Conservation (phyloP, 768 basidiomycete species). For the Podaxis sp. region DNA sequence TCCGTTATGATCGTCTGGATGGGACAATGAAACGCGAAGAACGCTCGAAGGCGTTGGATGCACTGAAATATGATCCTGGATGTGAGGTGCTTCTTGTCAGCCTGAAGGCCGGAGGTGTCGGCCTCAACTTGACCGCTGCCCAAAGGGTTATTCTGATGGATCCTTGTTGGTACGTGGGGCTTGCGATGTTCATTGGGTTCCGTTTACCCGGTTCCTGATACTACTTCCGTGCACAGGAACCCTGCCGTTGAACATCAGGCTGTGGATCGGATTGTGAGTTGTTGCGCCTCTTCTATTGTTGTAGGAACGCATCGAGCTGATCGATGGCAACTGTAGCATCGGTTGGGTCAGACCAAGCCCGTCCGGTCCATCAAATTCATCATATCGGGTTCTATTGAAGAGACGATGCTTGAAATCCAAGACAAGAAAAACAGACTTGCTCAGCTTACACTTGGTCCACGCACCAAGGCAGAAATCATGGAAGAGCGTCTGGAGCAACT, state of each 20-base stretch:
- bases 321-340: slow-evolving; percentile 55
- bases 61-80: slow-evolving; percentile 81
- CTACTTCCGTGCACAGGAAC: slow-evolving; percentile 52
- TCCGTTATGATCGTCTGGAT: slow-evolving; percentile 89
- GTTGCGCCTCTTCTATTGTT: not conserved
- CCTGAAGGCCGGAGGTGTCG: slow-evolving; percentile 95
- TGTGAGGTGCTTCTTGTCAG: slow-evolving; percentile 96
- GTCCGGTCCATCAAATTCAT: slow-evolving; percentile 92
- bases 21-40: slow-evolving; percentile 98
- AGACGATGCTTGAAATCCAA: slow-evolving; percentile 88
- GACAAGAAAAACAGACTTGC: slow-evolving; percentile 92
- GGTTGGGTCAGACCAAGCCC: slow-evolving; percentile 88
- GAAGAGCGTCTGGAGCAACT: slow-evolving; percentile 88
- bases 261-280: slow-evolving; percentile 92
- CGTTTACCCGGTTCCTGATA: slow-evolving; percentile 5
- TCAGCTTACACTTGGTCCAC: slow-evolving; percentile 88
- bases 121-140: slow-evolving; percentile 92
- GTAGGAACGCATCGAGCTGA: not conserved
- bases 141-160: slow-evolving; percentile 95
- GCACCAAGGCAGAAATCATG: slow-evolving; percentile 83
- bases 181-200: not conserved
- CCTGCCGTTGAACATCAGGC: slow-evolving; percentile 98
- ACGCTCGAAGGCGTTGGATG: slow-evolving; percentile 87
- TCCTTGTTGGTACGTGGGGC: slow-evolving; percentile 75
- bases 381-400: slow-evolving; percentile 93